A percentile compares a stretch with the other conserved stretches of the same genome.
phyloP scores from a whole-genome alignment of 331 rosid species.

The Pyracantha coccinea region DNA sequence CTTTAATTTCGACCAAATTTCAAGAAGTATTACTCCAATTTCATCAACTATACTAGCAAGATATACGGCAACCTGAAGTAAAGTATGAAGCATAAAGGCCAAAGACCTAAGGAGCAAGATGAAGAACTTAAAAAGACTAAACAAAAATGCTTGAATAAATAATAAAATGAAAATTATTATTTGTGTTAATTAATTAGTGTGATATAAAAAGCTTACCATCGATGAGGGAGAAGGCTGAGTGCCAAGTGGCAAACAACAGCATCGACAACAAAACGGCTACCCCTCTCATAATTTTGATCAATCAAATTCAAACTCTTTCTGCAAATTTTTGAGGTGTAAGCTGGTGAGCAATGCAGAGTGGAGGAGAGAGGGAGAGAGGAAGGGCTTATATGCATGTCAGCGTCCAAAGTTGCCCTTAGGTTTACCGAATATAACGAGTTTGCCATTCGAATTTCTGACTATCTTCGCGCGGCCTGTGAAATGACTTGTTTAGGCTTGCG shows the following conservation, averaged over 20 bases:
- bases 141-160: too few relatives aligned
- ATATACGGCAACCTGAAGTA: too few relatives aligned
- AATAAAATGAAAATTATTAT: background rate
- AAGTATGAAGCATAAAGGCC: too few relatives aligned
- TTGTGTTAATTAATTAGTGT: too few relatives aligned
- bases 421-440: conserved; percentile 7
- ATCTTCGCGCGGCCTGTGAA: conserved; percentile 3
- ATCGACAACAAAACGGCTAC: conserved; percentile 35
- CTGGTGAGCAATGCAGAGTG: background rate
- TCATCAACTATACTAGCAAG: too few relatives aligned
- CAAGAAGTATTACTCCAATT: too few relatives aligned
- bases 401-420: conserved; percentile 22
- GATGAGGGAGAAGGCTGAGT: conserved; percentile 35
- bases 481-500: background rate
- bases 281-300: conserved; percentile 14
- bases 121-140: too few relatives aligned
- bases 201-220: conserved; percentile 53
- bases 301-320: background rate
- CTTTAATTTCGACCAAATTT: too few relatives aligned
- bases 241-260: conserved; percentile 48
- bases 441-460: conserved; percentile 32
- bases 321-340: background rate
- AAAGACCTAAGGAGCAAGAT: too few relatives aligned
- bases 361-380: background rate
- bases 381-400: conserved; percentile 60